Base-by-base conservation (phyloP, 257 asterid genomes). In the Penstemon newberryi region DNA sequence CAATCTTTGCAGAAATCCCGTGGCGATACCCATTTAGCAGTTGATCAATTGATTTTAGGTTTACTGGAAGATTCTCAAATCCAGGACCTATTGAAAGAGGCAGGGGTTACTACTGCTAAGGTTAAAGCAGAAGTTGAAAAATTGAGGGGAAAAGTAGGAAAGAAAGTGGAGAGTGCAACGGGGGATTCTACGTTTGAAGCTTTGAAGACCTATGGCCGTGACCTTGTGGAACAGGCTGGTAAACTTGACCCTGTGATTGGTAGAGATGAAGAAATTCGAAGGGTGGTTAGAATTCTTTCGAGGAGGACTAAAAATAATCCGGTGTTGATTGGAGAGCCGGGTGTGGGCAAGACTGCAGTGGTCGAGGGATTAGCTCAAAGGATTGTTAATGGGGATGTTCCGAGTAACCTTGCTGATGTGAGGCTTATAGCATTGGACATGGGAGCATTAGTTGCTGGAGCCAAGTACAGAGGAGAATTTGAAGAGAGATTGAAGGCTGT, bases 331-430 rank as follows among this genome's bases (percentile, higher is more conserved):
- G 95, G 95, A 1, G 90, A 87, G 73, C 90, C 94, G 0, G 90
- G 94, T 37, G 94, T 87, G 9, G 94, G 94, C 3, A 87, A 83
- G 61, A 87, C 92, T 3, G 92, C 89, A 0, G 89, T 87, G 12
- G 89, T 83, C n/a, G 95, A 87, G 72, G 95, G 95, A 3, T 67
- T 87, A 43, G 95, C 95, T 18, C 92, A 87, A 66, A 80, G 95
- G 70, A 83, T 87, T 7, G 92, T 87, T 7, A 81, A 62, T 2
- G 89, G 92, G 0, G 95, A 87, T 53, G 84, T 87, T 0, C 89
- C 95, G 0, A 87, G 95, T 39, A 87, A 87, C 44, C 86, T 87
- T 43, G 77, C 89, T 19, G 95, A 88, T 77, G 92, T 85, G 50
- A 82, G 92, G 81, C 84, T 88, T 18, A 85, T 88, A 13, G 92